These are phyloP conservation scores for Serpula lacrymans DNA, from an alignment of 768 basidiomycete genomes.

Conservation along the genomic window DNA sequence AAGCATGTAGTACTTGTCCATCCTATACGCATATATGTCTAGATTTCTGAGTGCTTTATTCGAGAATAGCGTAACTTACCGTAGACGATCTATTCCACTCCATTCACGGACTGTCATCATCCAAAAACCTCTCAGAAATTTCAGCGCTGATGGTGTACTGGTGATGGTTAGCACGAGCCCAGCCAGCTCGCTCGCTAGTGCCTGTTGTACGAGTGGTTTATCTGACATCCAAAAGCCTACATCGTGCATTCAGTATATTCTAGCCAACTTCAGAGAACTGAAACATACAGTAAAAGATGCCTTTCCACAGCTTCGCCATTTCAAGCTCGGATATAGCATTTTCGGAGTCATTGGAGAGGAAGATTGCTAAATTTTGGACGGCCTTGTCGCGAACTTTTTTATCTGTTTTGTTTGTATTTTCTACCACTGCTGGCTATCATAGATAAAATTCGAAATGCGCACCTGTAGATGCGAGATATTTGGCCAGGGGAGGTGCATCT, in stretches of 20 bases:
- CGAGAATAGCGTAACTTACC: conserved; percentile 47
- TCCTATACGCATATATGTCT: conserved; percentile 41
- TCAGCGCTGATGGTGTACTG: conserved; percentile 53
- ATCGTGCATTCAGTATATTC: conserved; percentile 3
- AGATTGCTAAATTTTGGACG: conserved; percentile 69
- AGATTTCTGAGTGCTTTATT: conserved; percentile 2
- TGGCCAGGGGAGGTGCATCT: conserved; percentile 68
- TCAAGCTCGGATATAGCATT: conserved; percentile 66
- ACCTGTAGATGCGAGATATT: conserved; percentile 93
- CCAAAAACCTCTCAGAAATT: conserved; percentile 91
- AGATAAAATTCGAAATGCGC: conserved; percentile 18
- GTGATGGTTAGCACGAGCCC: conserved; percentile 73
- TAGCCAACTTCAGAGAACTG: background rate
- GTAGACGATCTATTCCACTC: conserved; percentile 85
- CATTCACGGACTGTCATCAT: conserved; percentile 86
- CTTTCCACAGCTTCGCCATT: conserved; percentile 95
- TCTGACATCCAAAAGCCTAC: conserved; percentile 99
- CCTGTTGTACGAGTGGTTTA: conserved; percentile 94
- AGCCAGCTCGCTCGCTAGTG: conserved; percentile 81
- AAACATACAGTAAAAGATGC: conserved; percentile 87
- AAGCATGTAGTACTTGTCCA: conserved; percentile 98
- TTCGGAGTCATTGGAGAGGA: conserved; percentile 66
- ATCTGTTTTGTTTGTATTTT: too few relatives aligned
- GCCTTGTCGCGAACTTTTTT: conserved; percentile 93
- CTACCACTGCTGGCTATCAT: background rate